Conservation (phyloP, 2,329 filamentous ascomycete genomes). For the Truncatella angustata region DNA sequence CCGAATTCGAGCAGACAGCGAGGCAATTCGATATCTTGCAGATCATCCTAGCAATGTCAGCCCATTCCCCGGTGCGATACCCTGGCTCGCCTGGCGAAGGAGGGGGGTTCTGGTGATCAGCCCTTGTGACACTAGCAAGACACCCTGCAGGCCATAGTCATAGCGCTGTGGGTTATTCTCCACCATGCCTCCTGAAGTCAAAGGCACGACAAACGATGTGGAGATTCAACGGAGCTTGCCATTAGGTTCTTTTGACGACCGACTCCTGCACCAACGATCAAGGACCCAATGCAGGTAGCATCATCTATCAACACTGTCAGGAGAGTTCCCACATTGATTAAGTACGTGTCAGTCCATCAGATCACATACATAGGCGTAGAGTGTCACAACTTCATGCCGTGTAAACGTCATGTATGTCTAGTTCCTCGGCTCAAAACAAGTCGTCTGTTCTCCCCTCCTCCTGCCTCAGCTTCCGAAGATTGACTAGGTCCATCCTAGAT, state of each 20-base stretch:
- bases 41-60: not conserved
- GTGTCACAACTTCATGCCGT: too few species aligned
- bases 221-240: not conserved
- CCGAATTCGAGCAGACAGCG: not conserved
- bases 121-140: not conserved
- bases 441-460: slow-evolving; percentile 4
- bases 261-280: too few species aligned
- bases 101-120: not conserved
- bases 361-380: too few species aligned
- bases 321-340: too few species aligned
- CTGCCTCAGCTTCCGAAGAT: slow-evolving; percentile 1
- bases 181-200: not conserved
- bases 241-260: not conserved
- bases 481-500: slow-evolving; percentile 9
- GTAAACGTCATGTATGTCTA: too few species aligned
- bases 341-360: too few species aligned
- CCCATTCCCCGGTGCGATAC: not conserved
- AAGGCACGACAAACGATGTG: not conserved
- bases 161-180: slow-evolving; percentile 2
- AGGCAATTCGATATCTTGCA: not conserved
- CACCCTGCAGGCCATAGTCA: slow-evolving; percentile 1
- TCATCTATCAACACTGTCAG: too few species aligned
- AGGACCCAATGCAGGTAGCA: too few species aligned
- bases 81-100: not conserved
- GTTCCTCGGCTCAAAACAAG: too few species aligned